Conservation (phyloP, 2,329 filamentous ascomycete species). For the Sporothrix globosa region DNA sequence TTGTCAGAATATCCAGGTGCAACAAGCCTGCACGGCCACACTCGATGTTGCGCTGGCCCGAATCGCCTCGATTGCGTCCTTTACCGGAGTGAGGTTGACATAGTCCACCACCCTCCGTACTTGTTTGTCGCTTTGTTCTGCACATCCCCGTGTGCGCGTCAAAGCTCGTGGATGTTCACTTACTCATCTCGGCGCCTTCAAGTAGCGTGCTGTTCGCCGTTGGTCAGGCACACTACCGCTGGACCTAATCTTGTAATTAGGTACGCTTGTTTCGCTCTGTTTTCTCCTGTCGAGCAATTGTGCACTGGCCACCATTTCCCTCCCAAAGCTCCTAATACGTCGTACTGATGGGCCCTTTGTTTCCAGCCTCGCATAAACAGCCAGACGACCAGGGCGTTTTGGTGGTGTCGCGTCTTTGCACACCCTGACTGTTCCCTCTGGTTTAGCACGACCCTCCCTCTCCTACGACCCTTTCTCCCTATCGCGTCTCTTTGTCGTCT, state of each 20-base stretch:
- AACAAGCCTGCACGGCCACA: conserved; percentile 9
- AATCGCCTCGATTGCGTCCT: not conserved
- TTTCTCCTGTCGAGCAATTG: conserved; percentile 18
- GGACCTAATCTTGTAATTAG: conserved; percentile 18
- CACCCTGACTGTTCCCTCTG: conserved; percentile 19
- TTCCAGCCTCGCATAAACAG: conserved; percentile 36
- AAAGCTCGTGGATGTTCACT: conserved; percentile 24
- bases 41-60: not conserved
- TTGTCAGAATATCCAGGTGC: conserved; percentile 16
- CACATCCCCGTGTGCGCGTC: conserved; percentile 10
- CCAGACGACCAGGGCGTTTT: conserved; percentile 31
- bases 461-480: not conserved
- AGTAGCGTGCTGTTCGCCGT: not conserved
- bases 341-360: conserved; percentile 25
- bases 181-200: conserved; percentile 26
- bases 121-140: not conserved
- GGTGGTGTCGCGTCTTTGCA: conserved; percentile 33
- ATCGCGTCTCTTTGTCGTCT: not conserved
- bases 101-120: not conserved
- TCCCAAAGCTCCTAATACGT: not conserved
- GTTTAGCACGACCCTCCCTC: conserved; percentile 1
- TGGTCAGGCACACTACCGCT: conserved; percentile 13
- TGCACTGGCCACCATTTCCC: conserved; percentile 24
- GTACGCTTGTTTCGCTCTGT: not conserved
- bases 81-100: not conserved